Percentiles rank a stretch among this genome's conserved stretches.
phyloP scores from a whole-genome alignment of 495 filamentous ascomycete genomes.

The Xylaria palmicola region DNA sequence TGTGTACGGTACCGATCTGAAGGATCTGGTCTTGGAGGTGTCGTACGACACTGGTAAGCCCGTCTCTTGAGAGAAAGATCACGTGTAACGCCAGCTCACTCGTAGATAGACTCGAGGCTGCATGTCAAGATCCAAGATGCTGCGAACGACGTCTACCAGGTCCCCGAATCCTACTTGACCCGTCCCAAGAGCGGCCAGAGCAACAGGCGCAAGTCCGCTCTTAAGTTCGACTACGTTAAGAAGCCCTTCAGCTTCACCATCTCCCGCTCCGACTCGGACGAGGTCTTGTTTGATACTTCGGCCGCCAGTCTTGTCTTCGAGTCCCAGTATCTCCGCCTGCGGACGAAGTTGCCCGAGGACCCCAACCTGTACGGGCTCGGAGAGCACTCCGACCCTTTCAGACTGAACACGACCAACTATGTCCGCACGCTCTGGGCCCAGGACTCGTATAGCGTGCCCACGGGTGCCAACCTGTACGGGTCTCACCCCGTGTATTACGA shows the following conservation, averaged over 20 bases:
- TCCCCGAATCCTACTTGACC: slow-evolving; percentile 69
- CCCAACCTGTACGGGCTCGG: slow-evolving; percentile 76
- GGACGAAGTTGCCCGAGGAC: slow-evolving; percentile 63
- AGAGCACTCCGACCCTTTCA: slow-evolving; percentile 72
- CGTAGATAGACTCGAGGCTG: slow-evolving; percentile 64
- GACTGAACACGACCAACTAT: slow-evolving; percentile 70
- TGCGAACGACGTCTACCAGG: slow-evolving; percentile 73
- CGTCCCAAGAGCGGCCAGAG: slow-evolving; percentile 47
- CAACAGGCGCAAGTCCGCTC: slow-evolving; percentile 36
- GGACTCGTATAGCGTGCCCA: slow-evolving; percentile 59
- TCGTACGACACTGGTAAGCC: slow-evolving; percentile 71
- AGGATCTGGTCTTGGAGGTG: slow-evolving; percentile 64
- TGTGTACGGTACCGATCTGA: slow-evolving; percentile 67
- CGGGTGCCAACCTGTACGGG: slow-evolving; percentile 72
- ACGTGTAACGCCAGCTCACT: slow-evolving; percentile 12
- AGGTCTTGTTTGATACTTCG: slow-evolving; percentile 79
- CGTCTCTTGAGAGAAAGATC: slow-evolving; percentile 8
- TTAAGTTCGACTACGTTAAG: slow-evolving; percentile 65
- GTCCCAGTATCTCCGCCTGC: slow-evolving; percentile 69
- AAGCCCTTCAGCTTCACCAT: slow-evolving; percentile 78
- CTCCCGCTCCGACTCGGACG: slow-evolving; percentile 56
- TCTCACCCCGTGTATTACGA: slow-evolving; percentile 85
- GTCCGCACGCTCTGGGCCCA: slow-evolving; percentile 79
- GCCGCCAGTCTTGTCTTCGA: slow-evolving; percentile 72
- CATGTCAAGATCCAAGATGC: slow-evolving; percentile 82